phyloP scores from a whole-genome alignment of 2,329 filamentous ascomycete species.

The Pseudogymnoascus sp. region DNA sequence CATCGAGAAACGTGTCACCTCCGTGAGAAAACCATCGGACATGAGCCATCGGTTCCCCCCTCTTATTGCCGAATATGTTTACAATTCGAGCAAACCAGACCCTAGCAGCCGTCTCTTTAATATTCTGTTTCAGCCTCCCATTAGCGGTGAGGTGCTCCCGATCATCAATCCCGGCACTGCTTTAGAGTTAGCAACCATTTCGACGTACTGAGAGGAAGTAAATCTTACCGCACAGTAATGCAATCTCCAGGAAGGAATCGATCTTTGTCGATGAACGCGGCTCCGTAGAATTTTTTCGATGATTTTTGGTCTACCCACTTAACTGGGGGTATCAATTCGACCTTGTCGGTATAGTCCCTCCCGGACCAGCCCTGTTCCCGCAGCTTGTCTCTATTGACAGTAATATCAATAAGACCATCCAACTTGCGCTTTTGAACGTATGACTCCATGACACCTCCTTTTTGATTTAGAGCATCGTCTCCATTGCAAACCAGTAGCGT shows the following conservation, averaged over 20 bases:
- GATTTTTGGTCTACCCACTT: not conserved
- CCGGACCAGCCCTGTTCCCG: not conserved
- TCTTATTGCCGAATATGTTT: slow-evolving; percentile 10
- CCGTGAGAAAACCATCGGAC: slow-evolving; percentile 17
- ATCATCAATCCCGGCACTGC: not conserved
- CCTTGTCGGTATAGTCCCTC: not conserved
- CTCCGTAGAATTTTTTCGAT: not conserved
- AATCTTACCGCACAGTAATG: not conserved
- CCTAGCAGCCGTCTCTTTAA: not conserved
- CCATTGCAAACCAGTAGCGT: slow-evolving; percentile 7
- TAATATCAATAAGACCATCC: slow-evolving; percentile 1
- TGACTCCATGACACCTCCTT: not conserved
- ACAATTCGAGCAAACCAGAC: slow-evolving; percentile 13
- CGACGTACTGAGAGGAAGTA: not conserved
- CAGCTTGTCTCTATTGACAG: slow-evolving; percentile 6
- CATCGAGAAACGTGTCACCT: slow-evolving; percentile 10
- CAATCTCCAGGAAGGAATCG: not conserved
- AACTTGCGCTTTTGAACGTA: slow-evolving; percentile 1
- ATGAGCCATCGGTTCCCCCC: slow-evolving; percentile 11
- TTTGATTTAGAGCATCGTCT: not conserved
- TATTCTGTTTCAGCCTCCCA: not conserved
- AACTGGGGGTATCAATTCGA: slow-evolving; percentile 1
- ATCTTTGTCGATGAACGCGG: not conserved
- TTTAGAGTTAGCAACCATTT: not conserved
- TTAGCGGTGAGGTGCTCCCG: not conserved